Evolutionary conservation across 2,329 filamentous ascomycete genomes (phyloP), one percentile per base, ranked within the genome.

Genomic region (Fusarium sp.): DNA sequence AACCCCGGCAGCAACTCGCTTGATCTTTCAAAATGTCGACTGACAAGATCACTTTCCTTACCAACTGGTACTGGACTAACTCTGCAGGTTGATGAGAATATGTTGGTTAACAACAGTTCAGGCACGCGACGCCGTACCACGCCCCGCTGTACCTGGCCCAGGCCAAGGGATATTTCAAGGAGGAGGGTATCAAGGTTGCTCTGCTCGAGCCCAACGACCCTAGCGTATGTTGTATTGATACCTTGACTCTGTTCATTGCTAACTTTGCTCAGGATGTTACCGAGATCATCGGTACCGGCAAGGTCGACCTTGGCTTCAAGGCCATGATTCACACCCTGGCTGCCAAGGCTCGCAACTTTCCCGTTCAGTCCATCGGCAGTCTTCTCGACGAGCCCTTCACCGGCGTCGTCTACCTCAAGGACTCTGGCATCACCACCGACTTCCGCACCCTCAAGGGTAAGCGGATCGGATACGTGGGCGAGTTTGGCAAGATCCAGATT

Each of bases 401-500:
- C 0, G 91, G 91, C 14, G 89, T 93, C 56, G 88, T 93, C 53
- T 93, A 93, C 78, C 86, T 93, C 76, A 92, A 91, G 77, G 84
- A 85, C 51, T 90, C 88, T 50, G 91, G 91, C 61, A 93, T 93
- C 80, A 93, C 90, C 29, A 81, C 87, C 50, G 90, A 93, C 82
- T 93, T 93, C 81, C 86, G 84, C 76, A 90, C 89, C 40, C 86
- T 93, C 72, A 90, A 90, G 79, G 91, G 90, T 72, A 93, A 92
- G 82, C 87, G 86, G 23, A 93, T 93, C 77, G 91, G 91, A 77
- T 93, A 93, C 72, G 91, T 93, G 61, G 91, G 91, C 73, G 91
- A 93, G 77, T 93, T 93, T 69, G 91, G 91, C 80, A 93, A 90
- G 86, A 93, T 93, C 77, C 91, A 93, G 81, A 93, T 93, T 71